Conservation (phyloP, 345 rosid species). For the Bruguiera parviflora region DNA sequence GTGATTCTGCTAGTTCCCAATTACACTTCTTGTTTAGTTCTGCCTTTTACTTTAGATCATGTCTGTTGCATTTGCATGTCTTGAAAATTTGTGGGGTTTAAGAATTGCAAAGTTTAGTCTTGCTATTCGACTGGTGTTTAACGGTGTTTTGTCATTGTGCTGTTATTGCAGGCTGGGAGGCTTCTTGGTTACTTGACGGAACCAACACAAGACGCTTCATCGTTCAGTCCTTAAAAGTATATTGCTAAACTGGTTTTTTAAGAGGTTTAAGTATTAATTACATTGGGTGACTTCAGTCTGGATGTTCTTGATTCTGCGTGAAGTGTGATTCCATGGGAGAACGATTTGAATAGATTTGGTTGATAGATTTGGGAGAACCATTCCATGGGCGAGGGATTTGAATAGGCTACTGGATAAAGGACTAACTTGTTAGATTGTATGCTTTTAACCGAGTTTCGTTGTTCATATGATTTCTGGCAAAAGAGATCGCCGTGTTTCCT, state of each 20-base stretch:
- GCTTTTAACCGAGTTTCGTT: constrained; percentile 30
- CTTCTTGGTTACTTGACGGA: constrained; percentile 71
- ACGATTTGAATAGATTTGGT: constrained; percentile 54
- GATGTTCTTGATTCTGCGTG: constrained; percentile 20
- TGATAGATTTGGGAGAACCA: constrained; percentile 25
- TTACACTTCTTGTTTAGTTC: background rate
- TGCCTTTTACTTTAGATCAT: background rate
- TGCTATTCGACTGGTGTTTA: background rate
- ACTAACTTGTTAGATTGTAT: constrained; percentile 34
- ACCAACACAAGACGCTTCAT: constrained; percentile 56
- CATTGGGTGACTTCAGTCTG: constrained; percentile 13
- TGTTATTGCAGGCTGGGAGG: constrained; percentile 76
- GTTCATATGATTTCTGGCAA: background rate
- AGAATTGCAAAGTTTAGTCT: too few species aligned
- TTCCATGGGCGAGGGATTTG: constrained; percentile 9
- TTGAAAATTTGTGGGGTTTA: too few species aligned
- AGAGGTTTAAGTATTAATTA: constrained; percentile 25
- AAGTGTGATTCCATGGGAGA: background rate
- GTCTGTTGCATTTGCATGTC: too few species aligned
- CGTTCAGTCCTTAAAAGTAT: constrained; percentile 46
- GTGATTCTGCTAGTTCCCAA: too few species aligned
- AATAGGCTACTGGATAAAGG: constrained; percentile 23
- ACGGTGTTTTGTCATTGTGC: background rate
- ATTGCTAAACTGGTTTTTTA: background rate
- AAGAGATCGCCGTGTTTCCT: background rate